These are phyloP conservation scores for rapeseed (Brassica napus) DNA, from an alignment of 345 rosid species.

Conservation along the genomic window DNA sequence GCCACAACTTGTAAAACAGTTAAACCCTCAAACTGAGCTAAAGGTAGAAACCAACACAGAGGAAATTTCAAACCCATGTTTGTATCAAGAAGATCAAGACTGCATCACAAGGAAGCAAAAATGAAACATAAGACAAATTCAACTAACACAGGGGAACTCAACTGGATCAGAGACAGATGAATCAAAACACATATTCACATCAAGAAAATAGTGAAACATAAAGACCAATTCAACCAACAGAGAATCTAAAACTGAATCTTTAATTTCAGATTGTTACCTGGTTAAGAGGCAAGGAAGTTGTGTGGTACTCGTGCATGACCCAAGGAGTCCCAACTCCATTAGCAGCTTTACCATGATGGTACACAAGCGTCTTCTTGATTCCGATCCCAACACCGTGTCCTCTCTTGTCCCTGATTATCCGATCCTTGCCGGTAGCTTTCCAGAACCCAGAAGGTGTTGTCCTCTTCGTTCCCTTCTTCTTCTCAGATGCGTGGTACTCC, in stretches of 20 bases:
- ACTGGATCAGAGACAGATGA: background rate
- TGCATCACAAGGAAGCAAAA: background rate
- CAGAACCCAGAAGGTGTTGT: slow-evolving; percentile 43
- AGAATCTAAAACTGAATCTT: background rate
- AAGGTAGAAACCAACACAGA: background rate
- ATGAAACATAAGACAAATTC: background rate
- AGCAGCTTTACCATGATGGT: slow-evolving; percentile 6
- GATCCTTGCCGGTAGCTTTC: slow-evolving; percentile 47
- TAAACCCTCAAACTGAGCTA: background rate
- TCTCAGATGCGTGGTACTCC: background rate
- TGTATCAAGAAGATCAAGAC: background rate
- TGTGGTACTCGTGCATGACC: slow-evolving; percentile 41
- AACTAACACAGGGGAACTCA: background rate
- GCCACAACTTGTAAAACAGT: background rate
- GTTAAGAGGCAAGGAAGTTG: slow-evolving; percentile 18
- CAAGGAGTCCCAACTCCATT: slow-evolving; percentile 26
- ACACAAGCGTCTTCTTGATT: slow-evolving; percentile 47
- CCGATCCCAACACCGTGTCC: slow-evolving; percentile 37
- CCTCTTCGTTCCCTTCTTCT: slow-evolving; percentile 35
- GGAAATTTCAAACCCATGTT: background rate
- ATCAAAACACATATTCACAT: background rate
- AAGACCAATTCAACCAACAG: background rate
- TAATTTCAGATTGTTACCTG: slow-evolving; percentile 6
- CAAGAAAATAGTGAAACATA: background rate
- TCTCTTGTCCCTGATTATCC: slow-evolving; percentile 22